Percentiles rank a stretch among this genome's conserved stretches.
These are phyloP conservation scores for Botrytis squamosa DNA, from an alignment of 2,329 filamentous ascomycete species.

Conservation along the genomic window DNA sequence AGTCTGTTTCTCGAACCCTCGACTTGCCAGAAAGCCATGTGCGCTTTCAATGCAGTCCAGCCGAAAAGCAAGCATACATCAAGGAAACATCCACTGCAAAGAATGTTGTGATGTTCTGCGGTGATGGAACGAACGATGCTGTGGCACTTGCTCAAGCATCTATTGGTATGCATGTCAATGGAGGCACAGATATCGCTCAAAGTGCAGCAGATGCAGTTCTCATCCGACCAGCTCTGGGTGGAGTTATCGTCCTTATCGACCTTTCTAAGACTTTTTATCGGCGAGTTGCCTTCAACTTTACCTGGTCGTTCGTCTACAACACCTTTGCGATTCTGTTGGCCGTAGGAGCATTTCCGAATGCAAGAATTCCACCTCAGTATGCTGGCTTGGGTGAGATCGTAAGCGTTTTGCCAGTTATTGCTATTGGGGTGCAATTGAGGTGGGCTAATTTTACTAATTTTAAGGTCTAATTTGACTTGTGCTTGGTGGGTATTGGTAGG, in stretches of 20 bases:
- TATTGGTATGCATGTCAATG: constrained; percentile 68
- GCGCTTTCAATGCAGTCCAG: constrained; percentile 41
- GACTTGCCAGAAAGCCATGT: constrained; percentile 34
- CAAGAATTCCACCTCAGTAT: no score
- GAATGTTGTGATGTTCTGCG: constrained; percentile 62
- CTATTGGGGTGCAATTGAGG: no score
- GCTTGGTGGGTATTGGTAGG: no score
- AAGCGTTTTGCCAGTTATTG: no score
- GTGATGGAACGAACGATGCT: constrained; percentile 79
- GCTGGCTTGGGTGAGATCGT: no score
- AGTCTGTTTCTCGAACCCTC: constrained; percentile 47
- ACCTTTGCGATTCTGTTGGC: no score
- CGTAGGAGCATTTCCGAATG: no score
- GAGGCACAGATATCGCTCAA: constrained; percentile 62
- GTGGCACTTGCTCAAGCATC: constrained; percentile 68
- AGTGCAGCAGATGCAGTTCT: constrained; percentile 69
- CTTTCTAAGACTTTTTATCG: background rate
- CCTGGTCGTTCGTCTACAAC: no score
- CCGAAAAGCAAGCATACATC: constrained; percentile 32
- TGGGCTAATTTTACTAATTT: no score
- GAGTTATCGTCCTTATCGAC: constrained; percentile 56
- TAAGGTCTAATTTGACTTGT: no score
- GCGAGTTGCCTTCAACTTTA: no score
- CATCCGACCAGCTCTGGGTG: constrained; percentile 53
- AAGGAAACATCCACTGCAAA: constrained; percentile 15